Evolutionary conservation across 2,329 filamentous ascomycete species (phyloP), one percentile per base, ranked within the genome.

Genomic region (Stagonosporopsis vannaccii): DNA sequence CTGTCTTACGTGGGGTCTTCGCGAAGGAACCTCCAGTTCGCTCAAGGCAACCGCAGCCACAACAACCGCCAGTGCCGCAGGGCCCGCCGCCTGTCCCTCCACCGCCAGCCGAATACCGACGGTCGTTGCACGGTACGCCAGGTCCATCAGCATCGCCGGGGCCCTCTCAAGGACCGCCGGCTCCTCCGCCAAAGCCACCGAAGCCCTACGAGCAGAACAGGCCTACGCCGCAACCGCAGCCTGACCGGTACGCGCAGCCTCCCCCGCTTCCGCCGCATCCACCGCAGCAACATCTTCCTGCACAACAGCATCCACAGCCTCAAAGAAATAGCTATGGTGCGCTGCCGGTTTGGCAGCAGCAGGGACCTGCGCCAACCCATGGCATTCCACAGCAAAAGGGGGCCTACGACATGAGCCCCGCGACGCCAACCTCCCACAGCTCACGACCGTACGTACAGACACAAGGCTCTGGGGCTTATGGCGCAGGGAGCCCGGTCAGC

Each of bases 1-100:
- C 86, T 15, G 90, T 96, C 25, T 78, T 99, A 3, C 85, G 90
- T 63, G 91, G 95, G 50, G 83, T 98, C 20, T 99, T 99, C 72
- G 89, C 92, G 33, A 96, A 96, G 77, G 95, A 99, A 69, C 95
- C 95, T 8, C 95, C 95, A 0, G 91, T 98, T 4, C 87, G 95
- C 58, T 87, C 92, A 30, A 88, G 87, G 67, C 78, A 79, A 50
- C 67, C 63, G 39, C 68, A 67, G 41, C 54, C 57, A 17, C 80
- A 82, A 62, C 76, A 78, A 33, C 59, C 66, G 57, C 66, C 69
- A 9, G 47, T 58, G 20, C 64, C 61, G 40, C 73, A 66, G 55
- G 72, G 76, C 61, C 65, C 76, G 12, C 68, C 73, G 9, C 74
- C 74, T 26, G 76, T 90, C n/a, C 90, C 90, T 56, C 90, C 90